A percentile compares a stretch with the other conserved stretches of the same genome.
phyloP scores from a whole-genome alignment of 2,329 filamentous ascomycete species.

The Phialophora expanda region DNA sequence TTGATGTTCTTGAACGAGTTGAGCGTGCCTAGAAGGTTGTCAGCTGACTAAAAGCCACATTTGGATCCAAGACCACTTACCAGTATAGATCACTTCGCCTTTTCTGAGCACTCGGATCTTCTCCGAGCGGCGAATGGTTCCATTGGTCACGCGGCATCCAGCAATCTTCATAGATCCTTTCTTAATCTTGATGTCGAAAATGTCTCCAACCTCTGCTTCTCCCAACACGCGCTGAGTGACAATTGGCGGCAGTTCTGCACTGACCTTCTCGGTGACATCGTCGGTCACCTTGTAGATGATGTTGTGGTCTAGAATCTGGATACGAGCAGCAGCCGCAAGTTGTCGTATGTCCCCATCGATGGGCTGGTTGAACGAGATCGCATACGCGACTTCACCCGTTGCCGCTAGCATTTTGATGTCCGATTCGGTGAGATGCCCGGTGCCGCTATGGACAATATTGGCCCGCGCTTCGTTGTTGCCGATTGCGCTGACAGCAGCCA shows the following conservation, averaged over 20 bases:
- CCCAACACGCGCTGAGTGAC: conserved; percentile 75
- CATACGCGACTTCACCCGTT: conserved; percentile 71
- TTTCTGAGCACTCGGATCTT: conserved; percentile 74
- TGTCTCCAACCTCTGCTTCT: conserved; percentile 81
- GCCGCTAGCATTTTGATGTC: conserved; percentile 80
- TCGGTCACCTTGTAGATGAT: conserved; percentile 62
- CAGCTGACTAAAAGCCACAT: neutral
- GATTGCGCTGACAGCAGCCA: conserved; percentile 74
- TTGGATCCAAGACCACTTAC: conserved; percentile 60
- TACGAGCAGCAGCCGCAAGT: conserved; percentile 71
- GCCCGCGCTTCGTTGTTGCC: conserved; percentile 84
- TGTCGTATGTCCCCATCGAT: conserved; percentile 70
- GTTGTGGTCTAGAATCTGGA: conserved; percentile 81
- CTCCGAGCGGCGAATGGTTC: conserved; percentile 66
- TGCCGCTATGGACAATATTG: conserved; percentile 74
- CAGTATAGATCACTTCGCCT: conserved; percentile 76
- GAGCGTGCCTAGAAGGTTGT: conserved; percentile 66
- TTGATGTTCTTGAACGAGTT: conserved; percentile 87
- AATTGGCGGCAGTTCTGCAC: conserved; percentile 69
- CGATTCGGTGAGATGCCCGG: conserved; percentile 80
- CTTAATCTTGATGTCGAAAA: conserved; percentile 83
- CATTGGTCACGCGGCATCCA: conserved; percentile 85
- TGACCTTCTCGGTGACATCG: conserved; percentile 63
- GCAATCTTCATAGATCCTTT: conserved; percentile 76
- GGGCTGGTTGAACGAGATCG: conserved; percentile 84